phyloP scores from a whole-genome alignment of 208 protist genomes.

The Crithidia fasciculata region DNA sequence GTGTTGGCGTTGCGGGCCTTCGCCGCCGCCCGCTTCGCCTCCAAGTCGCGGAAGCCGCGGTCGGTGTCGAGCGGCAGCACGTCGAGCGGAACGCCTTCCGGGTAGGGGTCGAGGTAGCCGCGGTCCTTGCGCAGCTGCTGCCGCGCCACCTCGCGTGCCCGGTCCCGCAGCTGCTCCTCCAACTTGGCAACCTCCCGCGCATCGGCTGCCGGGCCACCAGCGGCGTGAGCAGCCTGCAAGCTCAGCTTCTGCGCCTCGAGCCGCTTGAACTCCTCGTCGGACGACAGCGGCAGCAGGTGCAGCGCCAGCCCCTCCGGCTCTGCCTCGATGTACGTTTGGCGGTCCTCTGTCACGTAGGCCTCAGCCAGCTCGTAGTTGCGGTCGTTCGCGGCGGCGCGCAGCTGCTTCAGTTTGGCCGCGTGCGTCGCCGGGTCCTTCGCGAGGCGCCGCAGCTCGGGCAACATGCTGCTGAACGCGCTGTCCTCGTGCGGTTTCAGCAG shows the following conservation, averaged over 20 bases:
- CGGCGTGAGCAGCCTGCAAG: conserved; percentile 31
- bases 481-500: conserved; percentile 71
- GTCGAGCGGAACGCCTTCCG: conserved; percentile 62
- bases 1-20: conserved; percentile 60
- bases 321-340: conserved; percentile 65
- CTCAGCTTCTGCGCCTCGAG: conserved; percentile 56
- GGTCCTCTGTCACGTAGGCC: conserved; percentile 58
- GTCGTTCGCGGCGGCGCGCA: conserved; percentile 55
- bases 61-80: conserved; percentile 74
- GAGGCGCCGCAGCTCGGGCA: conserved; percentile 70
- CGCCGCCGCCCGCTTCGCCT: conserved; percentile 57
- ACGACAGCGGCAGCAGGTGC: conserved; percentile 52
- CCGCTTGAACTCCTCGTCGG: conserved; percentile 59
- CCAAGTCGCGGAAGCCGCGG: conserved; percentile 55
- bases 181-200: conserved; percentile 41
- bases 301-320: conserved; percentile 60
- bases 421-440: conserved; percentile 64
- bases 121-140: conserved; percentile 64
- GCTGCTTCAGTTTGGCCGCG: conserved; percentile 45
- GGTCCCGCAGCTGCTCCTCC: conserved; percentile 58
- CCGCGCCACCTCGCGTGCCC: conserved; percentile 57
- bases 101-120: conserved; percentile 60
- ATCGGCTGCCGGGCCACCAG: conserved; percentile 31
- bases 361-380: conserved; percentile 57
- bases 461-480: conserved; percentile 43